Evolutionary conservation across 108 stramenopile genomes (phyloP), one percentile per base, ranked within the genome.

Genomic region (Epipyxis sp.): DNA sequence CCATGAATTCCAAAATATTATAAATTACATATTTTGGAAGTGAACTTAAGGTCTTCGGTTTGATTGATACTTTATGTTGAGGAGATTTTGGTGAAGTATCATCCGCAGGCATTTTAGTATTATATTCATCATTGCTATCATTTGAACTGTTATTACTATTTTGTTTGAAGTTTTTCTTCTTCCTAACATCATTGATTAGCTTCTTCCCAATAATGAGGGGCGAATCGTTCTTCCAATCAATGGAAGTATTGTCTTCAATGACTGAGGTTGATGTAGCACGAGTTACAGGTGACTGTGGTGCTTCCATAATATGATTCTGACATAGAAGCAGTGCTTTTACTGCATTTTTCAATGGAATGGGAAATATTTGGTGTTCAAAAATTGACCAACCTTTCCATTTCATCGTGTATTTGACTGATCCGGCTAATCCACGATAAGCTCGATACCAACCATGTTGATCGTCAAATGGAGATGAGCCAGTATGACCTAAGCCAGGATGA

Each of bases 1-100:
- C 71, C 71, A 37, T 74, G 71, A 74, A 74, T 74, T 74, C 71
- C 71, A 74, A 10, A 42, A 57, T 74, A 42, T 74, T 13, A 37
- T 35, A 39, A 46, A 74, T 46, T 16, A 74, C 32, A 25, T 74
- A 3, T 6, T 43, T 27, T 3, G 71, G 34, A 32, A 74, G 50
- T 6, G 71, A 46, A 37, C 27, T 25, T 20, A 68, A 41, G 29
- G 65, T 40, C 13, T 37, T 20, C n/a, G n/a, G n/a, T n/a, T n/a
- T n/a, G n/a, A n/a, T n/a, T n/a, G n/a, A n/a, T n/a, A n/a, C n/a
- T n/a, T n/a, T n/a, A n/a, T n/a, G n/a, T n/a, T n/a, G n/a, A n/a
- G n/a, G n/a, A n/a, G n/a, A n/a, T n/a, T n/a, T n/a, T n/a, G n/a
- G n/a, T n/a, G n/a, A n/a, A n/a, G n/a, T n/a, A n/a, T n/a, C n/a